Percentiles rank a stretch among this genome's conserved stretches.
Conservation (phyloP, 208 protist genomes). For the Leishmania aethiopica region DNA sequence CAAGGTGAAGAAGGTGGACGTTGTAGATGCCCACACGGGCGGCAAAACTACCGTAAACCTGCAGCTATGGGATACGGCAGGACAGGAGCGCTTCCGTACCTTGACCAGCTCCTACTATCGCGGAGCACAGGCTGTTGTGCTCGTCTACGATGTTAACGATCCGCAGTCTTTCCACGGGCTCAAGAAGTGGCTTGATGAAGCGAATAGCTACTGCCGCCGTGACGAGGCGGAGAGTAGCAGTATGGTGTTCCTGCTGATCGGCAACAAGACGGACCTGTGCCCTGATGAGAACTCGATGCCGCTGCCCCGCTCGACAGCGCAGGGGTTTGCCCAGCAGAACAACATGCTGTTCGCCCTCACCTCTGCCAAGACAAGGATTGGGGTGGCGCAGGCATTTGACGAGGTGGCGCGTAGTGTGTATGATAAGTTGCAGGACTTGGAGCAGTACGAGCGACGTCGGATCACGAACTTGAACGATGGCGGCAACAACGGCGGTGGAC, state of each 20-base stretch:
- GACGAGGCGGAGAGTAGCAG: conserved; percentile 33
- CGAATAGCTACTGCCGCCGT: conserved; percentile 56
- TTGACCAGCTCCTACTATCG: conserved; percentile 87
- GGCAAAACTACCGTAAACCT: conserved; percentile 74
- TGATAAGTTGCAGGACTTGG: conserved; percentile 41
- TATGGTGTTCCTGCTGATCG: conserved; percentile 80
- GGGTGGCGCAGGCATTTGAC: conserved; percentile 83
- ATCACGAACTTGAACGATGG: conserved; percentile 19
- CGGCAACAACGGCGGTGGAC: conserved; percentile 4
- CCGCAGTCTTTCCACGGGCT: conserved; percentile 73
- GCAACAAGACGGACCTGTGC: conserved; percentile 85
- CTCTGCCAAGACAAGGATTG: conserved; percentile 77
- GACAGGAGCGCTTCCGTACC: conserved; percentile 87
- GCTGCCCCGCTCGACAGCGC: conserved; percentile 48
- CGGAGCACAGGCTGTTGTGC: conserved; percentile 76
- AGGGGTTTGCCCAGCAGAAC: conserved; percentile 69
- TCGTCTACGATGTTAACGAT: conserved; percentile 92
- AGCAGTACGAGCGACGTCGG: conserved; percentile 26
- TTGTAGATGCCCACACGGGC: conserved; percentile 51
- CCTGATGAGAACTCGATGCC: conserved; percentile 43
- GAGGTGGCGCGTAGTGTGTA: conserved; percentile 73
- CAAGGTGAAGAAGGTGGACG: conserved; percentile 72
- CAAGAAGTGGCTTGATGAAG: conserved; percentile 78
- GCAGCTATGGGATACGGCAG: conserved; percentile 91
- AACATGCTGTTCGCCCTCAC: conserved; percentile 86